Base-by-base conservation (phyloP, 768 basidiomycete genomes). In the Termitomyces sp. region DNA sequence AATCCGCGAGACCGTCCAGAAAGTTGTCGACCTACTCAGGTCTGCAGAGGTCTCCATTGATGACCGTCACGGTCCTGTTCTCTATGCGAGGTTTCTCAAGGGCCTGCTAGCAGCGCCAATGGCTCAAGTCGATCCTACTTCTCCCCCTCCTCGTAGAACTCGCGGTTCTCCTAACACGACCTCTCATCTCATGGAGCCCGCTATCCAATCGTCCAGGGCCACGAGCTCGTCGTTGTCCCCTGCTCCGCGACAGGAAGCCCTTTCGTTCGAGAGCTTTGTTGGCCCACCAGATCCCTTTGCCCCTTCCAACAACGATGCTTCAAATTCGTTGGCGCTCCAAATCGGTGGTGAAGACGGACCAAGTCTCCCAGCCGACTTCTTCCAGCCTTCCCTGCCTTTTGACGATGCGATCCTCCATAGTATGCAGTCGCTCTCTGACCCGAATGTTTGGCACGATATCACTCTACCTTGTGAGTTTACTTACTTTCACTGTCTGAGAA, bases 1-100 rank as follows among this genome's bases (percentile, higher is more conserved):
- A 58, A 88, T 92, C 55, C 80, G 82, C 21, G 66, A 68, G 0
- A 73, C 83, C 23, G 88, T 94, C 0, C 82, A 86, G 64, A 76
- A 78, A 54, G 82, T 88, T 56, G 79, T 87, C 45, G 77, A 88
- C 58, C 76, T 91, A 1, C 77, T 93, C 4, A 79, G 80, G 3
- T 83, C 85, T 0, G 79, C 86, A 6, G 83, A 86, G 54, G 81
- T 93, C 17, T 85, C 85, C 19, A 79, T 93, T 57, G 91, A 94
- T 69, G 86, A 89, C 27, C 84, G 84, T 17, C 90, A 93, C 64
- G 88, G 87, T 0, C 91, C 90, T 1, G 87, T 84, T 66, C 73
- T 92, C 5, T 92, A 91, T 67, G 82, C 91, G 0, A 84, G 82
- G 47, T 93, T 93, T 79, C 76, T 94, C 45, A 80, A 81, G 43